Base-by-base conservation (phyloP, 768 basidiomycete species). In the Postia placenta region DNA sequence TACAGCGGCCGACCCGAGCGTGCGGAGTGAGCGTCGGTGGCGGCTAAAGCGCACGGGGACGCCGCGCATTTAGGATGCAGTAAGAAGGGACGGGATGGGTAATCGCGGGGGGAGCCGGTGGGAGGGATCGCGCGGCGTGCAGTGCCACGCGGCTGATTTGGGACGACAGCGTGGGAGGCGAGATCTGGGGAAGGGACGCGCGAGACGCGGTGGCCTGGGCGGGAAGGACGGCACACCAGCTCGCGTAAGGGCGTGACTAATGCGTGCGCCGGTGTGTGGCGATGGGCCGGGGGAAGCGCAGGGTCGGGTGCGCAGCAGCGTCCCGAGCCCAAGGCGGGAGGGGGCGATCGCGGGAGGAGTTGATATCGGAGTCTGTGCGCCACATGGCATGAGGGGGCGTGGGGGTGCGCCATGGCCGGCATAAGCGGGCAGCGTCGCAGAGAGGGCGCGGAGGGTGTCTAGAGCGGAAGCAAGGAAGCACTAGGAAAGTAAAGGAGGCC, bases 401-500 rank as follows among this genome's bases (percentile, higher is more conserved):
- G n/a, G n/a, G n/a, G n/a, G n/a, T n/a, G n/a, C n/a, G n/a, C n/a
- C n/a, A n/a, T n/a, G n/a, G n/a, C n/a, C n/a, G n/a, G n/a, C n/a
- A n/a, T n/a, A n/a, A n/a, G n/a, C n/a, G n/a, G n/a, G n/a, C n/a
- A n/a, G n/a, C n/a, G n/a, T n/a, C n/a, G n/a, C n/a, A n/a, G n/a
- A n/a, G n/a, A n/a, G n/a, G n/a, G n/a, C n/a, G n/a, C n/a, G n/a
- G n/a, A n/a, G n/a, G n/a, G n/a, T n/a, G n/a, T n/a, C n/a, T n/a
- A n/a, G n/a, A n/a, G n/a, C n/a, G n/a, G n/a, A n/a, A n/a, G n/a
- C n/a, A n/a, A n/a, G n/a, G 41, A 42, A 6, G 41, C 41, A 44
- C 56, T 58, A 58, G 49, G 51, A 37, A 51, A 46, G 48, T 51
- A 58, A 58, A 50, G 54, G 57, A 26, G 42, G 25, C 47, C 54